These are phyloP conservation scores for Fusarium continuum DNA, from an alignment of 2,329 filamentous ascomycete genomes.

Conservation along the genomic window DNA sequence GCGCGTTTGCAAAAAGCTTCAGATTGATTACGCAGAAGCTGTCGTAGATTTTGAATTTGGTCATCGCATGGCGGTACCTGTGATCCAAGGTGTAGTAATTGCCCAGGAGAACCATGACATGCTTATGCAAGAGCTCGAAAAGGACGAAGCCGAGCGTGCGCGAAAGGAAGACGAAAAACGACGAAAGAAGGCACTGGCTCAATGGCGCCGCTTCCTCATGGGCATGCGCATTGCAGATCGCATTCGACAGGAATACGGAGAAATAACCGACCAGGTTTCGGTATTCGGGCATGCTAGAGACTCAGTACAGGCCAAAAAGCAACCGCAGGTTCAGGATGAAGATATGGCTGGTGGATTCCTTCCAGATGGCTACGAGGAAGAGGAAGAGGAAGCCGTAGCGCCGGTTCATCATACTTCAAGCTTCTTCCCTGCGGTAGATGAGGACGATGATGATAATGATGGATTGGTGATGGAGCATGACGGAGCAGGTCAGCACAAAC, in stretches of 20 bases:
- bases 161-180: conserved; percentile 87
- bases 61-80: conserved; percentile 89
- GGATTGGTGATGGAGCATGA: conserved; percentile 49
- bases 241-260: conserved; percentile 79
- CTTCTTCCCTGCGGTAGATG: conserved; percentile 60
- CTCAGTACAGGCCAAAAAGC: conserved; percentile 15
- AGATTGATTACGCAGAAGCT: conserved; percentile 91
- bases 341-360: conserved; percentile 70
- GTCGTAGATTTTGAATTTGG: conserved; percentile 98
- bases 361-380: conserved; percentile 64
- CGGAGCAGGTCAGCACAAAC: neutral
- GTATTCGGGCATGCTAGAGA: conserved; percentile 62
- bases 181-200: conserved; percentile 74
- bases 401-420: conserved; percentile 50
- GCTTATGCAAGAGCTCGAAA: conserved; percentile 81
- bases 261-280: conserved; percentile 62
- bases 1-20: conserved; percentile 82
- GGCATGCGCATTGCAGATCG: conserved; percentile 84
- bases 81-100: conserved; percentile 89
- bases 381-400: conserved; percentile 51
- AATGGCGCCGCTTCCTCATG: conserved; percentile 89
- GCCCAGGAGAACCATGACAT: conserved; percentile 79
- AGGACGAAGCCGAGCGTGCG: conserved; percentile 77
- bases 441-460: conserved; percentile 52
- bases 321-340: conserved; percentile 51